Percentiles rank a stretch among this genome's conserved stretches.
Evolutionary conservation across 306 rosid species (phyloP).

Genomic region (Ochetophila trinervis): DNA sequence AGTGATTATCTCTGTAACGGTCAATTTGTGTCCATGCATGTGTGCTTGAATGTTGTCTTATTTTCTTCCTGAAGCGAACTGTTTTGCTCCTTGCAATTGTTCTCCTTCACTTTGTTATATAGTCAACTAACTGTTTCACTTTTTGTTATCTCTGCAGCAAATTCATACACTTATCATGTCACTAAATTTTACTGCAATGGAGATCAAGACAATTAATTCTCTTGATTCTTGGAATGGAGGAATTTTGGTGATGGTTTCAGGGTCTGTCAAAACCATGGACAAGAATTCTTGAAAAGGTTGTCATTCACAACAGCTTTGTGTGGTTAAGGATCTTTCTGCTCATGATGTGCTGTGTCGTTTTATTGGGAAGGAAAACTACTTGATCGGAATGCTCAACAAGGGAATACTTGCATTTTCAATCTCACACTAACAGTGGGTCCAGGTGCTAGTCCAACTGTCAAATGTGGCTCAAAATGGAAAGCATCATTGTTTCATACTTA

Average conservation of each 20-base stretch:
- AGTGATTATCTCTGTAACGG: not conserved
- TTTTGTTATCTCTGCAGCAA: conserved; percentile 47
- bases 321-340: conserved; percentile 83
- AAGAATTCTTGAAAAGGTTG: conserved; percentile 77
- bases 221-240: conserved; percentile 88
- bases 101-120: conserved; percentile 10
- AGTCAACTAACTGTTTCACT: not conserved
- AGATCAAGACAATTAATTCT: conserved; percentile 84
- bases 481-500: conserved; percentile 53
- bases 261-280: conserved; percentile 75
- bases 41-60: not conserved
- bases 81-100: not conserved
- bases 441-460: conserved; percentile 77
- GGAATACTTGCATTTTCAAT: conserved; percentile 91
- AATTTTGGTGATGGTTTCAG: conserved; percentile 84
- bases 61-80: not conserved
- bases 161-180: conserved; percentile 63
- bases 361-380: conserved; percentile 96
- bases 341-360: conserved; percentile 88
- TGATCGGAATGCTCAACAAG: conserved; percentile 92
- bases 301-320: conserved; percentile 66
- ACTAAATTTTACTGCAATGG: conserved; percentile 61
- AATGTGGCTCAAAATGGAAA: conserved; percentile 45
- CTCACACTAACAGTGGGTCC: conserved; percentile 86
- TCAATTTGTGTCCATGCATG: too few species aligned